Conservation (phyloP, 2,329 filamentous ascomycete genomes). For the Monilinia laxa region DNA sequence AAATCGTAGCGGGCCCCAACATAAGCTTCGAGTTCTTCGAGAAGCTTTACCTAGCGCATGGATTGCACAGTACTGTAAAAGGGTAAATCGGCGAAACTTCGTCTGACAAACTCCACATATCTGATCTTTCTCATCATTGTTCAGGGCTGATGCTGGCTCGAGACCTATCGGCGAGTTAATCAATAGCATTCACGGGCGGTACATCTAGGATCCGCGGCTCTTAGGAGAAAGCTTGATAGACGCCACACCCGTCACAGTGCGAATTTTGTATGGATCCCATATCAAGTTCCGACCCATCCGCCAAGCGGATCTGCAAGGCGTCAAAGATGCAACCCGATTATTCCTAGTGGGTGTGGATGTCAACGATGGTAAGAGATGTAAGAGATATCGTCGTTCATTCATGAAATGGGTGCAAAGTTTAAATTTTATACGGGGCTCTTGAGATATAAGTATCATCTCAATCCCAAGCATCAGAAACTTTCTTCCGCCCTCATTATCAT, state of each 20-base stretch:
- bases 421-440: background rate
- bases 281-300: background rate
- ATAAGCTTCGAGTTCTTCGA: constrained; percentile 1
- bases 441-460: constrained; percentile 11
- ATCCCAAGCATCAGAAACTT: background rate
- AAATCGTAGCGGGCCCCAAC: too few relatives aligned
- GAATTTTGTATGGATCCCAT: background rate
- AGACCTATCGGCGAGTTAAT: background rate
- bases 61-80: too few relatives aligned
- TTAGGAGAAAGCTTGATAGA: too few relatives aligned
- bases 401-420: constrained; percentile 1
- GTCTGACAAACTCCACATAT: background rate
- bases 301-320: background rate
- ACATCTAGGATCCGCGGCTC: too few relatives aligned
- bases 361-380: background rate
- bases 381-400: constrained; percentile 11
- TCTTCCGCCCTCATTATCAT: background rate
- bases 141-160: constrained; percentile 5
- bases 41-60: background rate
- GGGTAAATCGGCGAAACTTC: constrained; percentile 4
- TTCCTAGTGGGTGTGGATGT: background rate
- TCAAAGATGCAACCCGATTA: background rate
- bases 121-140: background rate
- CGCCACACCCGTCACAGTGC: background rate
- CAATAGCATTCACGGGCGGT: background rate